These are phyloP conservation scores for Elaeis guineensis DNA, from an alignment of 176 grass and related monocot genomes.

Conservation along the genomic window DNA sequence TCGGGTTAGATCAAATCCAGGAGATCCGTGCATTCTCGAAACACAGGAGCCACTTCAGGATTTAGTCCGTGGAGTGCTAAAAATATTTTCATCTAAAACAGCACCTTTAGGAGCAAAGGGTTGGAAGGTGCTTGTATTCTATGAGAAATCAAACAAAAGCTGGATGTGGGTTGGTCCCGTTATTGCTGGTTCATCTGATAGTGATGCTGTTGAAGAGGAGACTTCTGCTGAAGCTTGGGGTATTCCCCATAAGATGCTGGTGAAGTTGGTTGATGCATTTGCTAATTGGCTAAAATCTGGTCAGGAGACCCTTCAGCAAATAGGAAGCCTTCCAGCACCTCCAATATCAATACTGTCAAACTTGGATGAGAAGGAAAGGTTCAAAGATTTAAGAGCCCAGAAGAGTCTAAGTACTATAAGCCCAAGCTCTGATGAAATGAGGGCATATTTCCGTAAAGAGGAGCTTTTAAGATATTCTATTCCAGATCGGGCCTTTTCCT, in stretches of 20 bases:
- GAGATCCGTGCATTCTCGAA: slow-evolving; percentile 94
- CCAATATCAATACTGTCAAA: slow-evolving; percentile 71
- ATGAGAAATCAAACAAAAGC: slow-evolving; percentile 87
- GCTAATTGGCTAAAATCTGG: slow-evolving; percentile 99
- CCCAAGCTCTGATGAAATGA: slow-evolving; percentile 80
- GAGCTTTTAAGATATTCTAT: slow-evolving; percentile 93
- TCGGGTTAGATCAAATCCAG: slow-evolving; percentile 75
- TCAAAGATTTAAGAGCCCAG: slow-evolving; percentile 94
- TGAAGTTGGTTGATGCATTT: slow-evolving; percentile 98
- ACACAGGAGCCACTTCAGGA: slow-evolving; percentile 96
- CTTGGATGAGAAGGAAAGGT: slow-evolving; percentile 88
- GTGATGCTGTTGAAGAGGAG: slow-evolving; percentile 74
- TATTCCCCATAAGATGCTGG: slow-evolving; percentile 99
- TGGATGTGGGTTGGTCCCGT: slow-evolving; percentile 78
- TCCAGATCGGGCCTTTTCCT: slow-evolving; percentile 96
- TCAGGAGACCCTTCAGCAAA: slow-evolving; percentile 96
- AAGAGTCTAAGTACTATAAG: slow-evolving; percentile 95
- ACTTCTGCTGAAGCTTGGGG: slow-evolving; percentile 92
- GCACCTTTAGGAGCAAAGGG: slow-evolving; percentile 94
- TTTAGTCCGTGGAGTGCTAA: slow-evolving; percentile 85
- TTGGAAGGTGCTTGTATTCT: slow-evolving; percentile 71
- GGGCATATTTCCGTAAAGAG: slow-evolving; percentile 71
- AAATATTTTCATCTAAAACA: slow-evolving; percentile 89
- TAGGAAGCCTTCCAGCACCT: slow-evolving; percentile 82
- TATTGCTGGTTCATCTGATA: slow-evolving; percentile 34